Evolutionary conservation across 148 eudicot genomes (phyloP), one percentile per base, ranked within the genome.

Genomic region (Rhododendron simsii): DNA sequence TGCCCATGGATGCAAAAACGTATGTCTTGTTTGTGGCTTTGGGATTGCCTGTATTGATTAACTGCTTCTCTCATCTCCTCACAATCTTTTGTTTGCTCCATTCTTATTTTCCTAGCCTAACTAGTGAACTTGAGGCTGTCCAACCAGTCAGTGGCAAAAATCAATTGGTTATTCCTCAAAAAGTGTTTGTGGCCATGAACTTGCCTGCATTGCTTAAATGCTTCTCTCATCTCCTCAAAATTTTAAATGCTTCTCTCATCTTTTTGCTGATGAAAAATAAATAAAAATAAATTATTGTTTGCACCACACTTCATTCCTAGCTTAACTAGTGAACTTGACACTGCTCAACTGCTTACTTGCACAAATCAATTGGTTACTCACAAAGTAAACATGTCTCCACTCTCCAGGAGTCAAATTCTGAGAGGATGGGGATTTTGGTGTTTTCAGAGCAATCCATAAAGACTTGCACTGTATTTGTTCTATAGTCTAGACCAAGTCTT

Each of bases 1-100:
- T 87, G 95, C 98, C 76, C 88, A 93, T 87, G 96, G 96, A 48
- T 98, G 99, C 91, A 98, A 94, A 89, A 93, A 86, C 91, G 99
- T 98, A 89, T 41, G 78, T 41, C 89, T 73, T 39, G 35, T 81
- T 73, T 28, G 50, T 65, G 23, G 73, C 35, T 16, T 30, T 16
- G 67, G 18, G 78, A 26, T 83, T 71, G 10, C 16, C 65, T 26
- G 14, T 50, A 80, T 51, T 14, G 51, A 4, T 28, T 33, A 9
- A 20, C 82, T 47, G 35, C 21, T 55, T 50, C n/a, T 80, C 15
- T 26, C 47, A 35, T 21, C 28, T 67, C 67, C 81, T 47, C 50
- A 33, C 23, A 35, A 16, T 73, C 26, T 81, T 85, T 63, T 61
- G 76, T 65, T 51, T 57, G 80, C 18, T 86, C 26, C 80, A 18